phyloP scores from a whole-genome alignment of 768 basidiomycete species.

The Podaxis sp. region DNA sequence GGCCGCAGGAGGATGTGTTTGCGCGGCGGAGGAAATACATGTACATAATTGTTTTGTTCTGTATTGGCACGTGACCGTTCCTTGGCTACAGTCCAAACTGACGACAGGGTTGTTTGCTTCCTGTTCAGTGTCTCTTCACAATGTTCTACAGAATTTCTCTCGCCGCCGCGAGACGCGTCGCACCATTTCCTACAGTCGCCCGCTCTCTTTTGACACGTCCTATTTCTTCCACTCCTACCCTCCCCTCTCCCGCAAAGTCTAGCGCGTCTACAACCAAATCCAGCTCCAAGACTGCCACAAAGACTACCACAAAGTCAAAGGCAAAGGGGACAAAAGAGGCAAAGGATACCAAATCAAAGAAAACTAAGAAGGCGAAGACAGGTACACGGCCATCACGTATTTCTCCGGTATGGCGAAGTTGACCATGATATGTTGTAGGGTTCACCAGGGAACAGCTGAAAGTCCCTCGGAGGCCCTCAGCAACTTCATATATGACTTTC shows the following conservation, averaged over 20 bases:
- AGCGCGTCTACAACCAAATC: neutral
- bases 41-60: neutral
- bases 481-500: neutral
- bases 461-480: neutral
- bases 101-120: neutral
- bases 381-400: neutral
- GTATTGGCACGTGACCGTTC: constrained; percentile 3
- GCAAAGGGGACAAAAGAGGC: neutral
- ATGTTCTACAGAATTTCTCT: constrained; percentile 1
- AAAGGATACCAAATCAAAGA: neutral
- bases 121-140: neutral
- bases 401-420: neutral
- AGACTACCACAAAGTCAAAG: neutral
- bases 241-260: neutral
- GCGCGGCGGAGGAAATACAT: too few species aligned
- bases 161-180: neutral
- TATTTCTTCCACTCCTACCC: neutral
- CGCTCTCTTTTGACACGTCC: constrained; percentile 7
- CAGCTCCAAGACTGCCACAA: neutral
- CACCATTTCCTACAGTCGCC: neutral
- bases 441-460: constrained; percentile 1
- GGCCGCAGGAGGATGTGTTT: too few species aligned
- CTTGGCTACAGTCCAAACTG: neutral
- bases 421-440: neutral
- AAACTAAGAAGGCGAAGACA: neutral